A percentile compares a stretch with the other conserved stretches of the same genome.
Evolutionary conservation across 768 basidiomycete genomes (phyloP).

Genomic region (Pleurotus pulmonarius): DNA sequence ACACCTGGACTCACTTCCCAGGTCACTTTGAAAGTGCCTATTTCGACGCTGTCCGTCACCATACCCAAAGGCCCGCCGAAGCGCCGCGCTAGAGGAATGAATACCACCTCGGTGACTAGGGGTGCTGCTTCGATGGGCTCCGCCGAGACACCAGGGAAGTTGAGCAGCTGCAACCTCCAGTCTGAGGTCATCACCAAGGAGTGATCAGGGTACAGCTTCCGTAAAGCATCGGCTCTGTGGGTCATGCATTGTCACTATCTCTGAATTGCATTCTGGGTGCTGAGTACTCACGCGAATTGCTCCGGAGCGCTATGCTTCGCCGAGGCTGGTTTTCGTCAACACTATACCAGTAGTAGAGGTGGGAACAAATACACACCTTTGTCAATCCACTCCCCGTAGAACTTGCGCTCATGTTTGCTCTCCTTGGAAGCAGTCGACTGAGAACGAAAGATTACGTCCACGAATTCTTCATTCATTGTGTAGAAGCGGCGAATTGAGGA

Average conservation of each 20-base stretch:
- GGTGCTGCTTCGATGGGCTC: conserved; percentile 45
- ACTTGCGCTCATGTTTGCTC: conserved; percentile 10
- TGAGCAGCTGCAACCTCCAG: conserved; percentile 39
- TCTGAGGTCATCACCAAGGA: conserved; percentile 55
- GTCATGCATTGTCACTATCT: not conserved
- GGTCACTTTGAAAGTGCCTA: conserved; percentile 49
- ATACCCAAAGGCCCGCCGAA: conserved; percentile 43
- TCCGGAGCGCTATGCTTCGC: conserved; percentile 43
- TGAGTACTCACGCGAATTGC: conserved; percentile 37
- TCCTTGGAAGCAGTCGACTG: not conserved
- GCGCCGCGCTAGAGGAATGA: conserved; percentile 43
- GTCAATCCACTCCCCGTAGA: conserved; percentile 51
- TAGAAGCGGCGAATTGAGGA: no score
- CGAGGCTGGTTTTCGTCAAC: conserved; percentile 37
- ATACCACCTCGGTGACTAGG: conserved; percentile 45
- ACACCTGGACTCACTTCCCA: conserved; percentile 49
- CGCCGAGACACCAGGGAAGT: conserved; percentile 45
- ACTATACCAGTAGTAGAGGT: not conserved
- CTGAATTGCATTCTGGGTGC: no score
- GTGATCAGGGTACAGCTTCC: conserved; percentile 57
- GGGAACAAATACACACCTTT: conserved; percentile 32
- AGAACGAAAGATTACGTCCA: not conserved
- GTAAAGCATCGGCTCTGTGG: conserved; percentile 43
- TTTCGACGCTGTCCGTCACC: conserved; percentile 45
- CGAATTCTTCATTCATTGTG: not conserved